Conservation (phyloP, 1,139 yeast species). For the Hansenula lynferdii region DNA sequence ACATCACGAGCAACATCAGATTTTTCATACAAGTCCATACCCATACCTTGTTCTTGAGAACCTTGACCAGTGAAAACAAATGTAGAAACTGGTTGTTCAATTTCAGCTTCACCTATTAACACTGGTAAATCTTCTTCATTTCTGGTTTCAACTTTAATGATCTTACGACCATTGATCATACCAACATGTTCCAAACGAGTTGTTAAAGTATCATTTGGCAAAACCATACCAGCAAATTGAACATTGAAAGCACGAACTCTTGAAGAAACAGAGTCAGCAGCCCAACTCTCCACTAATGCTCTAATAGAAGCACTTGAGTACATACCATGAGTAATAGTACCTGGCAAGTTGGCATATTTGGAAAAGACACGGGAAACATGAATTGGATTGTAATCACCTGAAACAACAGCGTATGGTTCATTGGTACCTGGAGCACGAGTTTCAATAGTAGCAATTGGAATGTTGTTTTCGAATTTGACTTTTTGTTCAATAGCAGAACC, state of each 20-base stretch:
- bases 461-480: slow-evolving; percentile 80
- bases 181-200: slow-evolving; percentile 94
- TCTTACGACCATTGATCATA: slow-evolving; percentile 99
- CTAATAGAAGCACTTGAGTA: slow-evolving; percentile 95
- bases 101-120: slow-evolving; percentile 93
- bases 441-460: slow-evolving; percentile 68
- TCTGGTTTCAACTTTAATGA: slow-evolving; percentile 85
- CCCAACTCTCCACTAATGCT: slow-evolving; percentile 95
- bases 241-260: slow-evolving; percentile 95
- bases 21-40: slow-evolving; percentile 94
- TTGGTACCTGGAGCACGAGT: slow-evolving; percentile 61
- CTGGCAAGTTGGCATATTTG: slow-evolving; percentile 87
- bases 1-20: slow-evolving; percentile 91
- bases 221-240: slow-evolving; percentile 92
- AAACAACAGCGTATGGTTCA: slow-evolving; percentile 94
- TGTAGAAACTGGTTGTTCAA: slow-evolving; percentile 95
- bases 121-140: slow-evolving; percentile 80
- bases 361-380: slow-evolving; percentile 97
- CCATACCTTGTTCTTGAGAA: slow-evolving; percentile 99
- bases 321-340: slow-evolving; percentile 99
- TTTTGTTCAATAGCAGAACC: slow-evolving; percentile 96
- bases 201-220: slow-evolving; percentile 88
- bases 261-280: slow-evolving; percentile 93
- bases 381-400: slow-evolving; percentile 98
- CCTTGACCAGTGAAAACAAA: slow-evolving; percentile 99